Percentiles rank a stretch among this genome's conserved stretches.
Evolutionary conservation across 257 asterid species (phyloP).

Genomic region (Striga asiatica): DNA sequence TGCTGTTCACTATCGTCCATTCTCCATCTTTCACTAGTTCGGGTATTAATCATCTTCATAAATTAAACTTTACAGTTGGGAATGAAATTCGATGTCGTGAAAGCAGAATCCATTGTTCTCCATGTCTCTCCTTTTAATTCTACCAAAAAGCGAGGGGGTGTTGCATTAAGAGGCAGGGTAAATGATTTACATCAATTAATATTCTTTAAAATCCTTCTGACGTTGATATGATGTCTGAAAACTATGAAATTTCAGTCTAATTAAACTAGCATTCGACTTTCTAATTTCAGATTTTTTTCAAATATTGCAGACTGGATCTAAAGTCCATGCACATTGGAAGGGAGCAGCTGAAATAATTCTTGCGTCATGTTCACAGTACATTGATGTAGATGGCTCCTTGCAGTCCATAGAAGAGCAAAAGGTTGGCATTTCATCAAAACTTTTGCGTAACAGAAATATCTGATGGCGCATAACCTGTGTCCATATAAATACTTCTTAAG

Average conservation of each 20-base stretch:
- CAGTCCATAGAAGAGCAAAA: conserved; percentile 46
- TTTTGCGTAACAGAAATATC: conserved; percentile 6
- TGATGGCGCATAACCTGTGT: not conserved
- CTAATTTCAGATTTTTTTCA: too few species aligned
- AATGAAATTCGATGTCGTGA: conserved; percentile 72
- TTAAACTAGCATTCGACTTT: not conserved
- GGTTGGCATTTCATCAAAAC: too few species aligned
- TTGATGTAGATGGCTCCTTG: conserved; percentile 47
- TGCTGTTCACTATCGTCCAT: conserved; percentile 9
- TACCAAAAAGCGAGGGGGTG: conserved; percentile 84
- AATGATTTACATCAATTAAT: conserved; percentile 10
- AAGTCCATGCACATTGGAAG: conserved; percentile 88
- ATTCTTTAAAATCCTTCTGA: not conserved
- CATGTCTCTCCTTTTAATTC: conserved; percentile 94
- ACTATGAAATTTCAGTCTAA: not conserved
- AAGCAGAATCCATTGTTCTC: conserved; percentile 65
- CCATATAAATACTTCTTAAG: not conserved
- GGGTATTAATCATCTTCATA: conserved; percentile 8
- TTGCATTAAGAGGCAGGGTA: conserved; percentile 76
- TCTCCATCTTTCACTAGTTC: conserved; percentile 2
- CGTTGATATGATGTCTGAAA: not conserved
- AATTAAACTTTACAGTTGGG: conserved; percentile 52
- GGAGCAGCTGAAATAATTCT: conserved; percentile 96
- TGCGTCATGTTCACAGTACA: conserved; percentile 52
- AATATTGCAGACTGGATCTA: too few species aligned